These are phyloP conservation scores for Ustilago curta DNA, from an alignment of 1,284 basidiomycete genomes.

Conservation along the genomic window DNA sequence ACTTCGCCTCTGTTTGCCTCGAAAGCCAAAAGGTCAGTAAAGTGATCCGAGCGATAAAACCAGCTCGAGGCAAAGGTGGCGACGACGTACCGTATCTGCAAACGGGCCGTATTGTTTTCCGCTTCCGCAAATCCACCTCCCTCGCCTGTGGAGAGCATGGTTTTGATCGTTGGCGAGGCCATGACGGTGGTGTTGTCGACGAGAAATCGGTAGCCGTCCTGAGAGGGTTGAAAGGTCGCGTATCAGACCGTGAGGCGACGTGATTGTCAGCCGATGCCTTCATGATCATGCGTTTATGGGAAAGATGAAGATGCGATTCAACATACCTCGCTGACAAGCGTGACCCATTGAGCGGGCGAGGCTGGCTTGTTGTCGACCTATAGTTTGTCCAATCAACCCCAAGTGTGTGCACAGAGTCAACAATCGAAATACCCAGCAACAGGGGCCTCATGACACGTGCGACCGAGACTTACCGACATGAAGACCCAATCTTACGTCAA, in stretches of 20 bases:
- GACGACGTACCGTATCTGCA: constrained; percentile 70
- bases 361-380: constrained; percentile 10
- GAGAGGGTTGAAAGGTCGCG: background rate
- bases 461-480: constrained; percentile 7
- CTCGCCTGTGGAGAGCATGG: constrained; percentile 58
- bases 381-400: background rate
- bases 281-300: too few species aligned
- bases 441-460: too few species aligned
- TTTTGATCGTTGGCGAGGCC: constrained; percentile 54
- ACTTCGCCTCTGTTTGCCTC: constrained; percentile 75
- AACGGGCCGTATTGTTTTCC: constrained; percentile 68
- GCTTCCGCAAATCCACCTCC: constrained; percentile 71
- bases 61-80: too few species aligned
- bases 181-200: constrained; percentile 50
- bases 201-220: constrained; percentile 64
- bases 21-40: background rate
- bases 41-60: background rate
- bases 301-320: too few species aligned
- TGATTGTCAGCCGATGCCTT: background rate
- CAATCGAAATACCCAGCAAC: background rate
- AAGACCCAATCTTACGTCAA: background rate
- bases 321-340: constrained; percentile 62
- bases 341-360: constrained; percentile 52
- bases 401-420: too few species aligned
- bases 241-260: background rate